These are phyloP conservation scores for Collybiopsis luxurians DNA, from an alignment of 768 basidiomycete genomes.

Conservation along the genomic window DNA sequence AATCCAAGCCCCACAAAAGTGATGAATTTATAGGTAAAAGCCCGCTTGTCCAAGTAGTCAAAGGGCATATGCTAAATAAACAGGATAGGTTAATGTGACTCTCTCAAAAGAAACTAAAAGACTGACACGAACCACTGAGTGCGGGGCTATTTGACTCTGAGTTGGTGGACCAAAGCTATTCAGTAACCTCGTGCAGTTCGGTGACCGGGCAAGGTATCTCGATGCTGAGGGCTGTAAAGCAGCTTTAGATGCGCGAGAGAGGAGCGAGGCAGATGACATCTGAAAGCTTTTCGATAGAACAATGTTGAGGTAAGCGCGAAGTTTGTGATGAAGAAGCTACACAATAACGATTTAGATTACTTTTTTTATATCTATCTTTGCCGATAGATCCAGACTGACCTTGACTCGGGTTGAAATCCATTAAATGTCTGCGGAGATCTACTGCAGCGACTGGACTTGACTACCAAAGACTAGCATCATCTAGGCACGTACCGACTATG, in stretches of 20 bases:
- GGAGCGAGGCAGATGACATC: not conserved
- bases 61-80: slow-evolving; percentile 19
- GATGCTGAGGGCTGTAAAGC: not conserved
- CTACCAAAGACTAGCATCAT: not conserved
- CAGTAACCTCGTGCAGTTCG: not conserved
- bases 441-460: not conserved
- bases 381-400: not conserved
- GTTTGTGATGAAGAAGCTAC: not conserved
- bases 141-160: not conserved
- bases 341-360: not conserved
- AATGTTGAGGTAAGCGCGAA: too few species aligned
- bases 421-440: not conserved
- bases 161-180: not conserved
- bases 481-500: not conserved
- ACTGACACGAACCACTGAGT: too few species aligned
- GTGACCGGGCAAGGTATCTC: not conserved
- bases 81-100: too few species aligned
- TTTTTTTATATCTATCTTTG: too few species aligned
- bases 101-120: too few species aligned
- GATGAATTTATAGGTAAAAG: slow-evolving; percentile 15
- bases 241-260: not conserved
- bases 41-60: slow-evolving; percentile 12
- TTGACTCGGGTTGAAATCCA: too few species aligned
- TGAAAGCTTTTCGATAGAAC: too few species aligned
- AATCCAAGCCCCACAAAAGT: slow-evolving; percentile 19